Evolutionary conservation across 1,284 basidiomycete species (phyloP).

Genomic region (Trichosporon faecale): DNA sequence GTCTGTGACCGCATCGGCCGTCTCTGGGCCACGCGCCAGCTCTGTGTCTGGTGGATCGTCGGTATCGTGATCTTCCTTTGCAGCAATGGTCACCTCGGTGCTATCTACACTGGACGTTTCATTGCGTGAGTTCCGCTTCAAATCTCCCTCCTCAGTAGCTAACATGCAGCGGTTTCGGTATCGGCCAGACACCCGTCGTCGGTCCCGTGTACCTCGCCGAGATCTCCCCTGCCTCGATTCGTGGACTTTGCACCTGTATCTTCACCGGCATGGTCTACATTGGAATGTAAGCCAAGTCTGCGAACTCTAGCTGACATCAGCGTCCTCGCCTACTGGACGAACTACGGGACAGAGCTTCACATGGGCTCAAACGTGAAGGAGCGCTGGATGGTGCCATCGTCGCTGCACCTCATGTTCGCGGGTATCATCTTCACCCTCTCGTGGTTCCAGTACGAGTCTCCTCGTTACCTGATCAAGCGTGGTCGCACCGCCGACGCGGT

Average conservation of each 20-base stretch:
- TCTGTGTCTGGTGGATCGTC: constrained; percentile 16
- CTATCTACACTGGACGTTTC: constrained; percentile 16
- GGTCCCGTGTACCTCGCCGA: constrained; percentile 20
- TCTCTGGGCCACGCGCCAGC: constrained; percentile 19
- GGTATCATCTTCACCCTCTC: constrained; percentile 16
- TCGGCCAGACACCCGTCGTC: constrained; percentile 17
- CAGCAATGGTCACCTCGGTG: constrained; percentile 13
- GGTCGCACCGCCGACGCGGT: constrained; percentile 27
- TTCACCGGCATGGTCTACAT: constrained; percentile 18
- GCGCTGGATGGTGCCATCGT: constrained; percentile 20
- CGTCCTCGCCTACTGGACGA: constrained; percentile 23
- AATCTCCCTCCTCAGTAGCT: not conserved
- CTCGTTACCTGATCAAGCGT: constrained; percentile 31
- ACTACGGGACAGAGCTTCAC: constrained; percentile 21
- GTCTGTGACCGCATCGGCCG: constrained; percentile 20
- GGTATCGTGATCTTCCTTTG: constrained; percentile 15
- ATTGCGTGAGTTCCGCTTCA: constrained; percentile 11
- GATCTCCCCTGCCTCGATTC: constrained; percentile 12
- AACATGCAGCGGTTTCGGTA: constrained; percentile 12
- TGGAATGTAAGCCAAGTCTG: constrained; percentile 3
- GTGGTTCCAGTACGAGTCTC: constrained; percentile 23
- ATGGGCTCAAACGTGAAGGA: constrained; percentile 13
- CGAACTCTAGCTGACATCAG: not conserved
- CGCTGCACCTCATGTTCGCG: constrained; percentile 22
- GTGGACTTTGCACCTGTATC: constrained; percentile 19